These are phyloP conservation scores for Phaeoacremonium minimum DNA, from an alignment of 2,329 filamentous ascomycete genomes.

Conservation along the genomic window DNA sequence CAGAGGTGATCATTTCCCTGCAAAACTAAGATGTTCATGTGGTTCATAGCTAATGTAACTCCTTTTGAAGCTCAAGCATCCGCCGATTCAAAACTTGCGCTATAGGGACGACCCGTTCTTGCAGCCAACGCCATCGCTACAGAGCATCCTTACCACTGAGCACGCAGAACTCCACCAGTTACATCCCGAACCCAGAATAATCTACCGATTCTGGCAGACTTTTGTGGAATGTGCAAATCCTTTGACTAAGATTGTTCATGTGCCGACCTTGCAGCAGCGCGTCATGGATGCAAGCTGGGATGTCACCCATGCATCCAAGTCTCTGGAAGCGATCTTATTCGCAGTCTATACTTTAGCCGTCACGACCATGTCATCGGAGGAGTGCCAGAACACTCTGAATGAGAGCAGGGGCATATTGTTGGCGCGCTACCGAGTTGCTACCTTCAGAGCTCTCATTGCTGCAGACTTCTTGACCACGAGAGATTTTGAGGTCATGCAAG, in stretches of 20 bases:
- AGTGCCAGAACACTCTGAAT: constrained; percentile 10
- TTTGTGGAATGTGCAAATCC: constrained; percentile 27
- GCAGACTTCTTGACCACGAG: constrained; percentile 20
- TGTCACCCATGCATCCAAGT: constrained; percentile 6
- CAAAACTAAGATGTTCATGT: not conserved
- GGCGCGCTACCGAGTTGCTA: constrained; percentile 15
- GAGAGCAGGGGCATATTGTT: constrained; percentile 11
- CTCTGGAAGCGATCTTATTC: constrained; percentile 19
- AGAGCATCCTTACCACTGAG: constrained; percentile 1
- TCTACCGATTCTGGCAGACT: constrained; percentile 23
- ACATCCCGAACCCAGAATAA: constrained; percentile 23
- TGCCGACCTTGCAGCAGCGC: constrained; percentile 23
- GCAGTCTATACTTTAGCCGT: constrained; percentile 20
- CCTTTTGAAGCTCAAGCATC: not conserved
- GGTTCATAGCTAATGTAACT: not conserved
- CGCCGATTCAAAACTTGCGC: constrained; percentile 12
- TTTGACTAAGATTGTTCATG: constrained; percentile 23
- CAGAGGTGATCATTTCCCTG: constrained; percentile 2
- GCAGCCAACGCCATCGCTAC: constrained; percentile 7
- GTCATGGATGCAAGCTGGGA: constrained; percentile 24
- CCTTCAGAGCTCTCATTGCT: constrained; percentile 16
- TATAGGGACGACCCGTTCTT: constrained; percentile 15
- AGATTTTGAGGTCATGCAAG: constrained; percentile 22
- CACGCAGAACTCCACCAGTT: constrained; percentile 2
- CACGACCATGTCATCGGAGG: constrained; percentile 11